Evolutionary conservation across 768 basidiomycete species (phyloP), one percentile per base, ranked within the genome.

Genomic region (Rhodotorula toruloides): DNA sequence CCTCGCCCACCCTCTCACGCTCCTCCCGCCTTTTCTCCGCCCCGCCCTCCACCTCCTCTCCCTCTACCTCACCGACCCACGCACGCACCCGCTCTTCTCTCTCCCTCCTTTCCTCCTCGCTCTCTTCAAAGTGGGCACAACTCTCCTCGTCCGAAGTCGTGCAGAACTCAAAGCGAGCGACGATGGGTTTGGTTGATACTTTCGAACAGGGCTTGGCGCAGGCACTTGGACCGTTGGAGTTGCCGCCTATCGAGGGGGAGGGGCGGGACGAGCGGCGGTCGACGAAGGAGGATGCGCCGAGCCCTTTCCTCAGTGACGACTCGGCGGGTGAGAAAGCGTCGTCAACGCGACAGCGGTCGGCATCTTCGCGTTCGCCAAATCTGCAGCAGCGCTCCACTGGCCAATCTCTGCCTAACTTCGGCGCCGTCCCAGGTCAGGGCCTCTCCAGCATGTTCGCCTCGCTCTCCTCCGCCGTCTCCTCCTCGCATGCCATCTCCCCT

Each of bases 191-290:
- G 3, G 63, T 72, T 44, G 67, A 72, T 17, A 59, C 63, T 34
- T 68, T 72, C 54, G 71, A 72, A 42, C 56, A 61, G 22, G 61
- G 63, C 6, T 37, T 72, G 11, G 58, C 61, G 19, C 40, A 50
- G 17, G 65, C 71, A 3, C 40, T 72, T 2, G 71, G 67, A 0
- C 71, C 71, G 19, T 49, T 72, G 31, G 67, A 72, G 29, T 62
- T 62, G 22, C 70, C 69, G 9, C 25, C 21, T 17, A 8, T 48
- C 25, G 32, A 48, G 47, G 22, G 54, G 32, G 5, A 0, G 16
- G 16, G 29, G 48, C 40, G 17, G 47, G 39, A 32, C 29, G 27
- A 32, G 39, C n/a, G 31, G 47, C n/a, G n/a, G n/a, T n/a, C n/a
- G 39, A n/a, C 40, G 47, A 25, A 25, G 17, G 8, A 17, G 2